These are phyloP conservation scores for Vitis rupestris DNA, from an alignment of 164 flowering plant genomes.

Conservation along the genomic window DNA sequence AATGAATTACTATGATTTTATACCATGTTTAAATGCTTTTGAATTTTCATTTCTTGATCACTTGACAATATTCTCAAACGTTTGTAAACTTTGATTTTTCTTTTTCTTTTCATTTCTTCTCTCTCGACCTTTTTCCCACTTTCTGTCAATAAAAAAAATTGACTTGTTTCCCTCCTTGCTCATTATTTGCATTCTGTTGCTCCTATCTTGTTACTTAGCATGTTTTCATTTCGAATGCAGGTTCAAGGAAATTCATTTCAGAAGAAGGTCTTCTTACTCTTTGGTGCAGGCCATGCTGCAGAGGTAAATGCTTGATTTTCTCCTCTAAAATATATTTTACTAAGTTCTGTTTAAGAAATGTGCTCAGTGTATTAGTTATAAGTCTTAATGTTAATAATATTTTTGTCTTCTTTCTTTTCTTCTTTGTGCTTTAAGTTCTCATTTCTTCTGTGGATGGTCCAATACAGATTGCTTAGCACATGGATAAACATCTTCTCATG, in stretches of 20 bases:
- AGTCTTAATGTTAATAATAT: no score
- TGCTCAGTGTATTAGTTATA: no score
- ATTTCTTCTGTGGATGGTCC: no score
- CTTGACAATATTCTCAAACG: background rate
- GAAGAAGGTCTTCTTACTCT: slow-evolving; percentile 72
- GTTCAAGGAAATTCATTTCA: slow-evolving; percentile 94
- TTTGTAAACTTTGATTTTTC: background rate
- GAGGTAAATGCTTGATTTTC: slow-evolving; percentile 54
- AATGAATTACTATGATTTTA: background rate
- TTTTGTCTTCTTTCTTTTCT: no score
- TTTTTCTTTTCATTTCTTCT: no score
- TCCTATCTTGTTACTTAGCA: background rate
- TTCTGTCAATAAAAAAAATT: background rate
- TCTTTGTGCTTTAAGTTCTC: no score
- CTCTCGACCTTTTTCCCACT: no score
- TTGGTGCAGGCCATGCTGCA: slow-evolving; percentile 66
- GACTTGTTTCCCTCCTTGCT: background rate
- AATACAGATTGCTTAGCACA: no score
- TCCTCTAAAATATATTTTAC: no score
- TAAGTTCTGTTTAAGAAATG: no score
- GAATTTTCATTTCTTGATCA: no score
- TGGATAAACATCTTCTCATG: no score
- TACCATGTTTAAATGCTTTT: background rate
- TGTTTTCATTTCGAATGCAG: slow-evolving; percentile 33
- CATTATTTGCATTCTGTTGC: background rate